These are phyloP conservation scores for Strobilomyces confusus DNA, from an alignment of 768 basidiomycete genomes.

Conservation along the genomic window DNA sequence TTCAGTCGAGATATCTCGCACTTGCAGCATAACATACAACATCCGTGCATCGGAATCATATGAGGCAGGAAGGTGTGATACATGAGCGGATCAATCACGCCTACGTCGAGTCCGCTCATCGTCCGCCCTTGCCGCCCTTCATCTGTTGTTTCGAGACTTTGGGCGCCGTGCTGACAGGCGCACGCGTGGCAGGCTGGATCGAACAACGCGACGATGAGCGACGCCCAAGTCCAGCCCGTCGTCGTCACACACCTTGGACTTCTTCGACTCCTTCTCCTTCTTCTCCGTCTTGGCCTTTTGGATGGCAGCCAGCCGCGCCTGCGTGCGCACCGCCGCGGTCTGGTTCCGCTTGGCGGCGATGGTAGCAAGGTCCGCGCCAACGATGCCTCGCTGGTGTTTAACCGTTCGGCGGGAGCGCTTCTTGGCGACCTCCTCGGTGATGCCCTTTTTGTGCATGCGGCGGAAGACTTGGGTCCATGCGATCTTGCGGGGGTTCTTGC, in stretches of 20 bases:
- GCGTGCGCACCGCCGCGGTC: slow-evolving; percentile 76
- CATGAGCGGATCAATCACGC: slow-evolving; percentile 7
- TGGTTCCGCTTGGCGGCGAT: slow-evolving; percentile 94
- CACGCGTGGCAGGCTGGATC: slow-evolving; percentile 48
- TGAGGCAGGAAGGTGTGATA: slow-evolving; percentile 22
- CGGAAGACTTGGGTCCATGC: slow-evolving; percentile 94
- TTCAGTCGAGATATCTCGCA: background rate
- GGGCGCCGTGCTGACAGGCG: slow-evolving; percentile 56
- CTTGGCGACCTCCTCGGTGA: slow-evolving; percentile 99
- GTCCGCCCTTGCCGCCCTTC: slow-evolving; percentile 84
- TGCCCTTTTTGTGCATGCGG: slow-evolving; percentile 99
- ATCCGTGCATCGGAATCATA: slow-evolving; percentile 16
- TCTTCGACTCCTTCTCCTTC: slow-evolving; percentile 94
- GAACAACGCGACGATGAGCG: slow-evolving; percentile 7
- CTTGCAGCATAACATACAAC: slow-evolving; percentile 3
- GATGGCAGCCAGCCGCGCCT: slow-evolving; percentile 82
- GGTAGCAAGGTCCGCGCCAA: slow-evolving; percentile 89
- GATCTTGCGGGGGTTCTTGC: slow-evolving; percentile 99
- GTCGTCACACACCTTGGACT: slow-evolving; percentile 56
- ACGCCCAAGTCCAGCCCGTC: background rate
- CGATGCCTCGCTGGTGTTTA: slow-evolving; percentile 97
- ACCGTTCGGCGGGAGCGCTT: slow-evolving; percentile 95
- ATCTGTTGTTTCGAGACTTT: slow-evolving; percentile 95
- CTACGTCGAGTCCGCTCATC: slow-evolving; percentile 38
- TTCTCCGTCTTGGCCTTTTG: slow-evolving; percentile 94